Evolutionary conservation across 2,329 filamentous ascomycete species (phyloP).

Genomic region (Cercospora nicotianae): DNA sequence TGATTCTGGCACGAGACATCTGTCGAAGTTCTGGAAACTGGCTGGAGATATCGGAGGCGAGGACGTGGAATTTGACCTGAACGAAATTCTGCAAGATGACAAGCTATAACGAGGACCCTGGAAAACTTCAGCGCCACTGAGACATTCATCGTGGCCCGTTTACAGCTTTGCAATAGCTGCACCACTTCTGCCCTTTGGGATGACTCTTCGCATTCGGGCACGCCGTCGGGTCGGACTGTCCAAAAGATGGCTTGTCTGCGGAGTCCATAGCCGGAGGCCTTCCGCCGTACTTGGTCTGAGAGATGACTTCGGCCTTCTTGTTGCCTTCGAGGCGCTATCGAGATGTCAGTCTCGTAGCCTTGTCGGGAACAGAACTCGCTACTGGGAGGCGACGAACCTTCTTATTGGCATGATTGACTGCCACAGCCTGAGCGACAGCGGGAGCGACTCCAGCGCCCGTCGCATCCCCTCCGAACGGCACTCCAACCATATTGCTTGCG

Average conservation of each 20-base stretch:
- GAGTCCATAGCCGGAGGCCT: not conserved
- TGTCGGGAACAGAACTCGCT: not conserved
- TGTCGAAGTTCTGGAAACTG: constrained; percentile 82
- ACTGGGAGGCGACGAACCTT: not conserved
- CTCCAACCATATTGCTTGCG: not conserved
- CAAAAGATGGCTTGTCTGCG: not conserved
- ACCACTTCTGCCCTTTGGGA: not conserved
- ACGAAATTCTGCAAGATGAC: constrained; percentile 54
- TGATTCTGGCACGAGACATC: constrained; percentile 71
- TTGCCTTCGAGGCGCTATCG: not conserved
- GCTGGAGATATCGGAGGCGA: constrained; percentile 64
- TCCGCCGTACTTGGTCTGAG: not conserved
- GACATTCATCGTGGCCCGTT: not conserved
- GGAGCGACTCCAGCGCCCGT: not conserved
- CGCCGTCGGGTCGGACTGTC: not conserved
- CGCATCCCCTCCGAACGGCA: not conserved
- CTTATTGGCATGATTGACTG: not conserved
- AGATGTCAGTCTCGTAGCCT: not conserved
- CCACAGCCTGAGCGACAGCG: not conserved
- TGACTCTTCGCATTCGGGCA: not conserved
- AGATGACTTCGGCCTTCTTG: not conserved
- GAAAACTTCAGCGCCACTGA: no score
- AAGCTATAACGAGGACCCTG: not conserved
- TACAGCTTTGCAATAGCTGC: not conserved
- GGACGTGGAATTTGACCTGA: constrained; percentile 51